A percentile compares a stretch with the other conserved stretches of the same genome.
Evolutionary conservation across 306 rosid species (phyloP).

Genomic region (Senna siamea): DNA sequence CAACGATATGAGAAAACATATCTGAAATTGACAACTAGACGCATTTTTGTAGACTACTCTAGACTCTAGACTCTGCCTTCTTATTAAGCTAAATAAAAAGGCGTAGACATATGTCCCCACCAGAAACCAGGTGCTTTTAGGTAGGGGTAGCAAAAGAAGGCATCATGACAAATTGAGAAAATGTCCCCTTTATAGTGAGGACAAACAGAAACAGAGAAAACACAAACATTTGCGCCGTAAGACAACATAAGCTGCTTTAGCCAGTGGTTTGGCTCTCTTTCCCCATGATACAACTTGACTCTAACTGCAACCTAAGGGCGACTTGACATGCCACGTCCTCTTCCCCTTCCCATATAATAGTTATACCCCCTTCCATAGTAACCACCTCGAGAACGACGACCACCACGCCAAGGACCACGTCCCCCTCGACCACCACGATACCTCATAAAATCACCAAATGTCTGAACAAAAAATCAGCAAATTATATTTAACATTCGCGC

Average conservation of each 20-base stretch:
- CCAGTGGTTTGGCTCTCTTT: constrained; percentile 29
- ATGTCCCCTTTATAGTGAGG: constrained; percentile 47
- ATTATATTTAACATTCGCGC: constrained; percentile 23
- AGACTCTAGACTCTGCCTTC: constrained; percentile 16
- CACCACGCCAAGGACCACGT: constrained; percentile 76
- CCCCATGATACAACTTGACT: constrained; percentile 31
- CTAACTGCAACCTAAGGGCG: constrained; percentile 42
- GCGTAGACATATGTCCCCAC: constrained; percentile 23
- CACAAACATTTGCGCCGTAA: constrained; percentile 35
- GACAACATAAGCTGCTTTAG: constrained; percentile 31
- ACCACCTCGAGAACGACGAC: constrained; percentile 82
- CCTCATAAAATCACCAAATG: constrained; percentile 82
- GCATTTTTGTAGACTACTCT: constrained; percentile 8
- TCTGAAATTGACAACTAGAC: constrained; percentile 3
- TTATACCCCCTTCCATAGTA: constrained; percentile 77
- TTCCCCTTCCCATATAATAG: constrained; percentile 68
- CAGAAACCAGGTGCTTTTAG: constrained; percentile 25
- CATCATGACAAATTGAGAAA: constrained; percentile 30
- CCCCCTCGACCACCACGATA: constrained; percentile 85
- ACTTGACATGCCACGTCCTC: constrained; percentile 64
- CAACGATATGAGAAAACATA: neutral
- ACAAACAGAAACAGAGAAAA: constrained; percentile 34
- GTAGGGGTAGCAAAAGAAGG: constrained; percentile 33
- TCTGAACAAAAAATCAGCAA: constrained; percentile 60
- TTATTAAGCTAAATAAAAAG: constrained; percentile 13